A percentile compares a stretch with the other conserved stretches of the same genome.
Evolutionary conservation across 495 filamentous ascomycete species (phyloP).

Genomic region (Hapsidospora chrysogenum): DNA sequence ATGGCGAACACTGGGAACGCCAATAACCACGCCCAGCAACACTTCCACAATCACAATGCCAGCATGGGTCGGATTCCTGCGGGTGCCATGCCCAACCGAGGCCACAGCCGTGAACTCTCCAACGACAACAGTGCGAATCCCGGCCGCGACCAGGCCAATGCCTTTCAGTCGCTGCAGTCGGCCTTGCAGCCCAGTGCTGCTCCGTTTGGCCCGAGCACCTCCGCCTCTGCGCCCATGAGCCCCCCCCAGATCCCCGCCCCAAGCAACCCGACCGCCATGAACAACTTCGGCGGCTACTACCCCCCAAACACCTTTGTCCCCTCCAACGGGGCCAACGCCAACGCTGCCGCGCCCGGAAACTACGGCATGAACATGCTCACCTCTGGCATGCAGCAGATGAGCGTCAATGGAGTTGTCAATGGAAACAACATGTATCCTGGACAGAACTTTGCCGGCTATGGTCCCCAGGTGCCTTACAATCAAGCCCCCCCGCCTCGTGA

Average conservation of each 20-base stretch:
- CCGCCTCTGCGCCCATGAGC: slow-evolving; percentile 11
- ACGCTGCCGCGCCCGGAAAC: neutral
- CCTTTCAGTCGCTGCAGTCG: slow-evolving; percentile 39
- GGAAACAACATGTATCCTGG: slow-evolving; percentile 20
- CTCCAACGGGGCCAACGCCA: too few species aligned
- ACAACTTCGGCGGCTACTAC: slow-evolving; percentile 21
- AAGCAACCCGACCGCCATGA: slow-evolving; percentile 23
- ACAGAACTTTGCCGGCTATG: slow-evolving; percentile 30
- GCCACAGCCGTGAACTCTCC: slow-evolving; percentile 48
- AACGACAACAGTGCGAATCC: slow-evolving; percentile 20
- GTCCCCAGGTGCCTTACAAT: slow-evolving; percentile 21
- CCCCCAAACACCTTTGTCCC: slow-evolving; percentile 7
- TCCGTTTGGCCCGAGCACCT: slow-evolving; percentile 41
- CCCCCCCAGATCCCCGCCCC: neutral
- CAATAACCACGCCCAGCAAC: slow-evolving; percentile 58
- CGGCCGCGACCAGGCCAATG: slow-evolving; percentile 27
- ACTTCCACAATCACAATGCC: slow-evolving; percentile 68
- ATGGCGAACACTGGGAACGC: slow-evolving; percentile 19
- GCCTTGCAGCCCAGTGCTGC: slow-evolving; percentile 64
- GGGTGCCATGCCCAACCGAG: slow-evolving; percentile 38
- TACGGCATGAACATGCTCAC: slow-evolving; percentile 41
- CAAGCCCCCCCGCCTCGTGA: slow-evolving; percentile 33
- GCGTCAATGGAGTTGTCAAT: slow-evolving; percentile 22
- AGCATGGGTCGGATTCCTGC: slow-evolving; percentile 63
- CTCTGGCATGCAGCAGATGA: slow-evolving; percentile 41